A percentile compares a stretch with the other conserved stretches of the same genome.
These are phyloP conservation scores for Lophiotrema nucula DNA, from an alignment of 495 filamentous ascomycete genomes.

Conservation along the genomic window DNA sequence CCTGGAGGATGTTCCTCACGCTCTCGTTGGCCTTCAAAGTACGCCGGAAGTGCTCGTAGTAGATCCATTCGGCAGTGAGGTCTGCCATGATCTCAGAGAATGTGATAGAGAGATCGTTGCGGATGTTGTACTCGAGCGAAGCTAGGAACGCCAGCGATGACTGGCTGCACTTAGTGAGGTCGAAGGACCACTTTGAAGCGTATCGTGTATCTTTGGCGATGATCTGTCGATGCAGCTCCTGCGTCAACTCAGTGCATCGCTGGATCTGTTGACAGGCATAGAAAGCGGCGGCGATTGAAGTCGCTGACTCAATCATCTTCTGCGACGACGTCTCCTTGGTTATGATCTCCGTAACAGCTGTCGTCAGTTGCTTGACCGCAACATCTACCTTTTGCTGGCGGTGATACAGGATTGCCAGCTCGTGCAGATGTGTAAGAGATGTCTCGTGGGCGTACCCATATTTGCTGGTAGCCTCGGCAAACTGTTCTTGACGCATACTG, in stretches of 20 bases:
- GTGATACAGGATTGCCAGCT: conserved; percentile 18
- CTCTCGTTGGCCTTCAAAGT: conserved; percentile 8
- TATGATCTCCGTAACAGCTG: conserved; percentile 7
- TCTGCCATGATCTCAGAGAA: conserved; percentile 23
- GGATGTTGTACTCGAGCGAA: conserved; percentile 20
- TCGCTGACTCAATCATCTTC: conserved; percentile 14
- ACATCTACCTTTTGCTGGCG: conserved; percentile 21
- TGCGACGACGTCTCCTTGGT: conserved; percentile 22
- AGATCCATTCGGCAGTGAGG: conserved; percentile 10
- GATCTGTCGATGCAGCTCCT: conserved; percentile 22
- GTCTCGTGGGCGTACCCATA: conserved; percentile 19
- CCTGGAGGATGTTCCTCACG: conserved; percentile 12
- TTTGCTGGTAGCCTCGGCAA: conserved; percentile 14
- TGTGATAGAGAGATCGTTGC: conserved; percentile 16
- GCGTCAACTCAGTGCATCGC: conserved; percentile 1
- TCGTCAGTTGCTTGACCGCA: conserved; percentile 14
- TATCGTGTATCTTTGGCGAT: conserved; percentile 12
- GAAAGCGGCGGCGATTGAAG: conserved; percentile 8
- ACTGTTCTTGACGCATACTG: conserved; percentile 11
- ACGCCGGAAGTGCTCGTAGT: conserved; percentile 16
- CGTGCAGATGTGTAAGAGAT: conserved; percentile 9
- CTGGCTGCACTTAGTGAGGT: conserved; percentile 13
- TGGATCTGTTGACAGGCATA: conserved; percentile 1
- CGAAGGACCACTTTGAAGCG: conserved; percentile 22
- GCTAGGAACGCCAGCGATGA: conserved; percentile 24